Evolutionary conservation across 768 basidiomycete species (phyloP).

Genomic region (Postia placenta): DNA sequence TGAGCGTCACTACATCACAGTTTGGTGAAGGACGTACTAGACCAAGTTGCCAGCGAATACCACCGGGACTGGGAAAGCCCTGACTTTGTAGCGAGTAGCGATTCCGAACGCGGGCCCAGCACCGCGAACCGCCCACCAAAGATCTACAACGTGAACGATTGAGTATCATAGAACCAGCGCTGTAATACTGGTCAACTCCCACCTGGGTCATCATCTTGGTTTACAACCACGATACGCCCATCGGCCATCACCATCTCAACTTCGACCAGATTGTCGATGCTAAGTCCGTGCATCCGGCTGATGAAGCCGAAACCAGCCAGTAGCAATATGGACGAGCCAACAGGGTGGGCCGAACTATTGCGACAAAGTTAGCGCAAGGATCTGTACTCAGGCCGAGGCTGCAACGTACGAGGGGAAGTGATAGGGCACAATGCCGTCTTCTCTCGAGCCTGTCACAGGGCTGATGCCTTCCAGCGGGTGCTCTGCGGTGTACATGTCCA

Average conservation of each 20-base stretch:
- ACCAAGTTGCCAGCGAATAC: slow-evolving; percentile 92
- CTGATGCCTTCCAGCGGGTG: slow-evolving; percentile 51
- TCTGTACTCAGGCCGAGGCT: too few relatives aligned
- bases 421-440: slow-evolving; percentile 59
- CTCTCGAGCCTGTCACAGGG: slow-evolving; percentile 38
- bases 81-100: slow-evolving; percentile 84
- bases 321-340: slow-evolving; percentile 74
- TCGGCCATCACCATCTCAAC: slow-evolving; percentile 90
- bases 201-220: slow-evolving; percentile 68
- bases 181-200: slow-evolving; percentile 15
- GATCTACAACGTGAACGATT: slow-evolving; percentile 39
- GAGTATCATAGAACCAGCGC: not conserved
- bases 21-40: slow-evolving; percentile 52
- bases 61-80: slow-evolving; percentile 83
- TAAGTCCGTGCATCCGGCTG: slow-evolving; percentile 76
- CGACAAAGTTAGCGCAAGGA: too few relatives aligned
- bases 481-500: slow-evolving; percentile 70
- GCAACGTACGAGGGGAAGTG: slow-evolving; percentile 77
- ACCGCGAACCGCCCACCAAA: slow-evolving; percentile 86
- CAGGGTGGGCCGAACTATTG: slow-evolving; percentile 68
- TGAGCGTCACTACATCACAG: slow-evolving; percentile 7
- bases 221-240: slow-evolving; percentile 76
- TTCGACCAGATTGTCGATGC: slow-evolving; percentile 86
- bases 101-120: slow-evolving; percentile 82
- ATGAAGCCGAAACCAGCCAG: slow-evolving; percentile 89